These are phyloP conservation scores for Phytophthora nicotianae DNA, from an alignment of 352 stramenopile species.

Conservation along the genomic window DNA sequence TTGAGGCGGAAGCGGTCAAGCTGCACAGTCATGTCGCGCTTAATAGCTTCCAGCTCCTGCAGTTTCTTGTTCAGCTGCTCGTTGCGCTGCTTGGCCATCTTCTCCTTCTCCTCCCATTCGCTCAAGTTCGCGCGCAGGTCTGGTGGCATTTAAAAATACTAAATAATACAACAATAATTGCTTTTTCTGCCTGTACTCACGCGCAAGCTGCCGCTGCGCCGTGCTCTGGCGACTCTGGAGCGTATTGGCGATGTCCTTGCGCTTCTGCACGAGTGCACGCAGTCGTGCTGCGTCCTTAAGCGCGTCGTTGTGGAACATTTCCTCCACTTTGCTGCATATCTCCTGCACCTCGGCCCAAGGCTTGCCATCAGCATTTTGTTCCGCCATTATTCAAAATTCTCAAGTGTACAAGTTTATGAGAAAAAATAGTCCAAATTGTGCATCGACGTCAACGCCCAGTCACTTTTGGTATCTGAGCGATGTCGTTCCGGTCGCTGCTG, in stretches of 20 bases:
- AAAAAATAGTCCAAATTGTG: conserved; percentile 9
- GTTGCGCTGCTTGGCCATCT: conserved; percentile 45
- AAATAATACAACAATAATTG: conserved; percentile 2
- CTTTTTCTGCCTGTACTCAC: conserved; percentile 30
- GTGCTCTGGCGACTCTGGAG: conserved; percentile 50
- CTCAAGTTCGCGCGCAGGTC: conserved; percentile 64
- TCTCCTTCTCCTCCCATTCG: conserved; percentile 70
- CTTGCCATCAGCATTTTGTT: conserved; percentile 26
- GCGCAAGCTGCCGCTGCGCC: conserved; percentile 60
- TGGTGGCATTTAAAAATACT: conserved; percentile 14
- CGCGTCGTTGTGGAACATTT: conserved; percentile 65
- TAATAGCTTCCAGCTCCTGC: conserved; percentile 68
- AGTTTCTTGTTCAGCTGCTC: conserved; percentile 60
- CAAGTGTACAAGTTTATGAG: conserved; percentile 1
- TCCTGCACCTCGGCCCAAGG: conserved; percentile 72
- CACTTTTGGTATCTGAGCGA: conserved; percentile 28
- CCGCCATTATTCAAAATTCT: conserved; percentile 37
- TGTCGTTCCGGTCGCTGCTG: conserved; percentile 87
- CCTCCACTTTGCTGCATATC: conserved; percentile 72
- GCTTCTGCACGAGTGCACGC: conserved; percentile 59
- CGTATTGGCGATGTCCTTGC: conserved; percentile 59
- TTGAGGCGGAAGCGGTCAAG: conserved; percentile 71
- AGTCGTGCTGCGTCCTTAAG: conserved; percentile 61
- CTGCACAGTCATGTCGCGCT: conserved; percentile 68
- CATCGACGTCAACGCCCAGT: conserved; percentile 10